phyloP scores from a whole-genome alignment of 148 eudicot species.

The Rhododendron williamsianum region DNA sequence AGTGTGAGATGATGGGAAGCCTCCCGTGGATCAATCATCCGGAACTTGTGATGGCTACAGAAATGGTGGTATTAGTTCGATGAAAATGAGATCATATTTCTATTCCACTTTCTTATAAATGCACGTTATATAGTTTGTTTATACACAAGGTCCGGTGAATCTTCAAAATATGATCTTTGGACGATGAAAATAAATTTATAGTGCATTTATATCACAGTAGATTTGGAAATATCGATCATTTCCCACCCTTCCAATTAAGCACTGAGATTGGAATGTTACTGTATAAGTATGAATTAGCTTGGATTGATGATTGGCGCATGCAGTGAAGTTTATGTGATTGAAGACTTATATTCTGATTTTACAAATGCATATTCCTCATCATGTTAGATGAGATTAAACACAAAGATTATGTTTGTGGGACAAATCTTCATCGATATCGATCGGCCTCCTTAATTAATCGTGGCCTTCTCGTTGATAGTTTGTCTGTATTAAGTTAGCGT shows the following conservation, averaged over 20 bases:
- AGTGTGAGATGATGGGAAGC: not conserved
- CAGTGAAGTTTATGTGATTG: not conserved
- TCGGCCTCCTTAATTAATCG: no score
- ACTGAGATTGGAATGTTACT: not conserved
- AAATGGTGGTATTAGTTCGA: not conserved
- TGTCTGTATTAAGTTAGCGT: no score
- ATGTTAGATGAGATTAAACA: no score
- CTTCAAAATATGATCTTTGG: not conserved
- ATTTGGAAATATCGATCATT: not conserved
- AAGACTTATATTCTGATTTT: not conserved
- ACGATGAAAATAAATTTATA: not conserved
- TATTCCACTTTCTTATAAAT: not conserved
- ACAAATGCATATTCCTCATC: not conserved
- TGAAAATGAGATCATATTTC: not conserved
- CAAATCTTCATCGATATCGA: no score
- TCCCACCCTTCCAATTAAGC: not conserved
- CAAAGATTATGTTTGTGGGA: no score
- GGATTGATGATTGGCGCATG: not conserved
- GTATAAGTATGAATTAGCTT: not conserved
- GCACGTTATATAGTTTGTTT: not conserved
- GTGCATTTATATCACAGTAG: not conserved
- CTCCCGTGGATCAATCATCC: not conserved
- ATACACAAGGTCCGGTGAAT: not conserved
- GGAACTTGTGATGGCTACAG: not conserved
- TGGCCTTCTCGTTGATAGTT: no score